Conservation (phyloP, 768 basidiomycete species). For the Trametes villosa region DNA sequence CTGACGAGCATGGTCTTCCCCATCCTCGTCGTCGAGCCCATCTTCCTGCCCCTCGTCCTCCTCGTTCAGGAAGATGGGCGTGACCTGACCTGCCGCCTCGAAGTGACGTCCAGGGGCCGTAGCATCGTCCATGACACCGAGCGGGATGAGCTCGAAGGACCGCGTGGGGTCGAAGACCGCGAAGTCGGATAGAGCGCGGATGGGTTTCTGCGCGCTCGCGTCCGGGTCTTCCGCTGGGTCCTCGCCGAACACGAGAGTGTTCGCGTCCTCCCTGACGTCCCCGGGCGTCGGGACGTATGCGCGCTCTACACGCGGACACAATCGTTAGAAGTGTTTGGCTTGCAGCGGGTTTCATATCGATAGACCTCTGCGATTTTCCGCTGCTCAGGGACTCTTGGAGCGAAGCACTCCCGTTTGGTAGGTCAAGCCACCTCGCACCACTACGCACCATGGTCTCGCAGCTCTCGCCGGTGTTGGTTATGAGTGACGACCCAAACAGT, state of each 20-base stretch:
- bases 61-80: constrained; percentile 51
- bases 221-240: constrained; percentile 30
- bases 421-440: background rate
- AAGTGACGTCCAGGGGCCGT: constrained; percentile 45
- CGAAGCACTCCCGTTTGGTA: no score
- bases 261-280: constrained; percentile 19
- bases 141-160: constrained; percentile 49
- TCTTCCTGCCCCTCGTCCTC: constrained; percentile 71
- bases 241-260: constrained; percentile 33
- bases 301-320: background rate
- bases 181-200: constrained; percentile 63
- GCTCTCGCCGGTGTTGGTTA: no score
- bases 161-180: constrained; percentile 60
- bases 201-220: constrained; percentile 44
- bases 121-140: constrained; percentile 48
- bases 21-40: constrained; percentile 39
- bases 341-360: no score
- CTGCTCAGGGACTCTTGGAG: no score
- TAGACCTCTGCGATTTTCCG: no score
- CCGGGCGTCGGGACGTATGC: background rate
- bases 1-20: constrained; percentile 28
- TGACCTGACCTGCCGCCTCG: constrained; percentile 60
- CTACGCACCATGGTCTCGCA: no score
- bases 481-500: no score
- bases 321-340: background rate